A percentile compares a stretch with the other conserved stretches of the same genome.
Evolutionary conservation across 495 filamentous ascomycete species (phyloP).

Genomic region (Penicillium parvum): DNA sequence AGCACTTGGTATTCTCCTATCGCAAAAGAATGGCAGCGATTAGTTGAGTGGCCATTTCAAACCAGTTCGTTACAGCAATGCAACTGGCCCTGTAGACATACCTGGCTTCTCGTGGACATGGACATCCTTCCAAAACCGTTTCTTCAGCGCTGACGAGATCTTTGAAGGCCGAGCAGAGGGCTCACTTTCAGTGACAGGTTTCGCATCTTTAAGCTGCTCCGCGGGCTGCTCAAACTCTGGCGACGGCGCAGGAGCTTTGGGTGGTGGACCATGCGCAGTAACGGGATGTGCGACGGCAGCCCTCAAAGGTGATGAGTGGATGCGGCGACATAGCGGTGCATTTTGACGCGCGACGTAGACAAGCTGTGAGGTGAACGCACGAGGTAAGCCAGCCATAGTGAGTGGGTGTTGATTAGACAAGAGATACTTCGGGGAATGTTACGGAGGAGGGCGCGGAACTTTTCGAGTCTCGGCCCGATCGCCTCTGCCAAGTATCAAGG

Average conservation of each 20-base stretch:
- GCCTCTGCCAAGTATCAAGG: too few relatives aligned
- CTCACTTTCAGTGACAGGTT: conserved; percentile 45
- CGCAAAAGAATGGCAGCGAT: conserved; percentile 14
- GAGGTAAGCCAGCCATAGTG: conserved; percentile 24
- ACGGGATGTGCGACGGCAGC: conserved; percentile 61
- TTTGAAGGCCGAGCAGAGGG: conserved; percentile 33
- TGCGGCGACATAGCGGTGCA: conserved; percentile 26
- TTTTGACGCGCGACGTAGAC: conserved; percentile 13
- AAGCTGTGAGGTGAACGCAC: conserved; percentile 21
- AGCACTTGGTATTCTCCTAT: conserved; percentile 63
- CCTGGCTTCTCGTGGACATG: conserved; percentile 50
- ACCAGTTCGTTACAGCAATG: neutral
- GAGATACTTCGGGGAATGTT: neutral
- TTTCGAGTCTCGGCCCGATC: conserved; percentile 20
- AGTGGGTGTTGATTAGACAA: neutral
- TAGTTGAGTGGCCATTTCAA: neutral
- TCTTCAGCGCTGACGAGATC: conserved; percentile 48
- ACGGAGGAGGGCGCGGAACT: conserved; percentile 5
- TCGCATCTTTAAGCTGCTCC: conserved; percentile 50
- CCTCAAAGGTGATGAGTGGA: conserved; percentile 51
- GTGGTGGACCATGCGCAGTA: conserved; percentile 80
- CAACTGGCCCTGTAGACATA: conserved; percentile 25
- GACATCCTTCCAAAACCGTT: conserved; percentile 83
- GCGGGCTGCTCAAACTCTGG: conserved; percentile 47
- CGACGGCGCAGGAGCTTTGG: conserved; percentile 62